Evolutionary conservation across 2,329 filamentous ascomycete genomes (phyloP).

Genomic region (Neoscytalidium dimidiatum): DNA sequence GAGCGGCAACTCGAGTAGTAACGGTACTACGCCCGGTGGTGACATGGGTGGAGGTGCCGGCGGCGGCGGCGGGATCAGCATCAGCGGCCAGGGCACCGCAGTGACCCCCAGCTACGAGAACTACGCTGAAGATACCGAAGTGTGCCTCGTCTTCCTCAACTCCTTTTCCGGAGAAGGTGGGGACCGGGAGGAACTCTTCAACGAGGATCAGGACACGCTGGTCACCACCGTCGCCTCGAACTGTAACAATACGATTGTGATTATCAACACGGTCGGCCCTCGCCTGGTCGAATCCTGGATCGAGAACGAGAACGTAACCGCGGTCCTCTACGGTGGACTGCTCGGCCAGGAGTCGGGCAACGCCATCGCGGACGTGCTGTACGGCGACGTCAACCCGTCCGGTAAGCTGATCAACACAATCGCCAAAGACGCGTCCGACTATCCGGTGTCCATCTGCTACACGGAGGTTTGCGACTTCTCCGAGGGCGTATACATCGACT

Average conservation of each 20-base stretch:
- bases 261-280: slow-evolving; percentile 46
- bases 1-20: slow-evolving; percentile 7
- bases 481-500: slow-evolving; percentile 49
- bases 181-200: slow-evolving; percentile 12
- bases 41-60: background rate
- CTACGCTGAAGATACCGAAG: slow-evolving; percentile 13
- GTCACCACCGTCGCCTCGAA: slow-evolving; percentile 71
- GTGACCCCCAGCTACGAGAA: slow-evolving; percentile 3
- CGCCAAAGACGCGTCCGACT: slow-evolving; percentile 69
- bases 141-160: slow-evolving; percentile 21
- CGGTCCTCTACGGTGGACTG: slow-evolving; percentile 12
- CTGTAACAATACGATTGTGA: slow-evolving; percentile 67
- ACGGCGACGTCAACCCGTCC: slow-evolving; percentile 74
- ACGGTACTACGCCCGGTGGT: background rate
- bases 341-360: slow-evolving; percentile 68
- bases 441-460: slow-evolving; percentile 36
- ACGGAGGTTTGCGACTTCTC: slow-evolving; percentile 26
- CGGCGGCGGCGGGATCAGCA: slow-evolving; percentile 2
- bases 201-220: slow-evolving; percentile 45
- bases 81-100: slow-evolving; percentile 6
- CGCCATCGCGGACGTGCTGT: slow-evolving; percentile 76
- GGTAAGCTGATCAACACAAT: slow-evolving; percentile 88
- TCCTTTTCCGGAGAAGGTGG: slow-evolving; percentile 8
- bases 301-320: slow-evolving; percentile 15
- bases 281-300: slow-evolving; percentile 18